Conservation (phyloP, 179 eudicot species). For the Beta lomatogona region DNA sequence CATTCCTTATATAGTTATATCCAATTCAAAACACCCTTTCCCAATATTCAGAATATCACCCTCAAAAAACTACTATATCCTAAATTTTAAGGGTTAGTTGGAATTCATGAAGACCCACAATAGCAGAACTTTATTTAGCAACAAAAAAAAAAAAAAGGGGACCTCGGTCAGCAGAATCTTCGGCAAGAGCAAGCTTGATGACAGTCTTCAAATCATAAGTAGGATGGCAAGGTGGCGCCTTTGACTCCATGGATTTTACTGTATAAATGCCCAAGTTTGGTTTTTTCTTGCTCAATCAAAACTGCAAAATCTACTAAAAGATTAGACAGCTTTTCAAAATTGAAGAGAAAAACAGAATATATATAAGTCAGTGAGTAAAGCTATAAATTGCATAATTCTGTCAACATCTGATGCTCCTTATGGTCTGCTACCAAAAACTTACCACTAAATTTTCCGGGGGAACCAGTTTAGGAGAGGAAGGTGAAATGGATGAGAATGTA, state of each 20-base stretch:
- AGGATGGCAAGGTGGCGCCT: conserved; percentile 82
- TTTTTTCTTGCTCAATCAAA: not conserved
- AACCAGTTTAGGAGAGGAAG: not conserved
- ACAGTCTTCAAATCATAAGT: conserved; percentile 88
- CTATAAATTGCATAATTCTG: not conserved
- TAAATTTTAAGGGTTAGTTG: not conserved
- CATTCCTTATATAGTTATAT: no score
- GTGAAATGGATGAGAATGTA: not conserved
- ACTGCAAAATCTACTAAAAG: not conserved
- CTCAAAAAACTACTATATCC: not conserved
- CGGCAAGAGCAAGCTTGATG: conserved; percentile 86
- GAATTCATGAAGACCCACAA: not conserved
- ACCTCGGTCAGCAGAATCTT: conserved; percentile 89
- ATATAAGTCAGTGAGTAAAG: not conserved
- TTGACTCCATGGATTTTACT: conserved; percentile 30
- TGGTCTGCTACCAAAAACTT: not conserved
- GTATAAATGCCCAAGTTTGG: not conserved
- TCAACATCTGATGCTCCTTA: no score
- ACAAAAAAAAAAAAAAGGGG: not conserved
- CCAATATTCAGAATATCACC: not conserved
- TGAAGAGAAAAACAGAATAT: no score
- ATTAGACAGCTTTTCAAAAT: not conserved
- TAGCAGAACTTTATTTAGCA: not conserved
- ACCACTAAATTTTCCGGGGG: not conserved
- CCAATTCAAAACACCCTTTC: not conserved